Conservation (phyloP, 1,284 basidiomycete genomes). For the Ustilago esculenta region DNA sequence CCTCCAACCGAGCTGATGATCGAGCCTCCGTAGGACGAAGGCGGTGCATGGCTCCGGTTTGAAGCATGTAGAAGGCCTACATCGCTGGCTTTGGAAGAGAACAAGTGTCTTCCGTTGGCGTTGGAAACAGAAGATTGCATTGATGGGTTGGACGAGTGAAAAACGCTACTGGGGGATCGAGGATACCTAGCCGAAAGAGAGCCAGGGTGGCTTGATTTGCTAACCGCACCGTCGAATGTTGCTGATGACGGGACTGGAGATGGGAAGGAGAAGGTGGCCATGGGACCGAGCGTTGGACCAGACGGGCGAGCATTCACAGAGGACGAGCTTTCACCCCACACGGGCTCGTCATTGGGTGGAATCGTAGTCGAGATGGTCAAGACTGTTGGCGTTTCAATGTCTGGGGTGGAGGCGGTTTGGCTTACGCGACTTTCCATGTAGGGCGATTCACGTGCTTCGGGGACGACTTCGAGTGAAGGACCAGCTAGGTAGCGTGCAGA, state of each 20-base stretch:
- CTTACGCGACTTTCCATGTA: slow-evolving; percentile 24
- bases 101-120: slow-evolving; percentile 3
- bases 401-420: slow-evolving; percentile 18
- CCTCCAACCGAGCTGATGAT: slow-evolving; percentile 23
- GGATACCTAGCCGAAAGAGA: slow-evolving; percentile 14
- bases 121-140: slow-evolving; percentile 33
- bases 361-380: slow-evolving; percentile 28
- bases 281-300: slow-evolving; percentile 10
- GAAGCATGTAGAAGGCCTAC: slow-evolving; percentile 31
- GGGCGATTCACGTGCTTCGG: slow-evolving; percentile 33
- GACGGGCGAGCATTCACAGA: background rate
- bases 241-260: slow-evolving; percentile 11
- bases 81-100: slow-evolving; percentile 12
- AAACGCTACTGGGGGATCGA: slow-evolving; percentile 14
- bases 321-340: slow-evolving; percentile 38
- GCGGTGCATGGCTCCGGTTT: slow-evolving; percentile 32
- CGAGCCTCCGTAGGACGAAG: slow-evolving; percentile 42
- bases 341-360: slow-evolving; percentile 25
- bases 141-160: slow-evolving; percentile 31
- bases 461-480: slow-evolving; percentile 22
- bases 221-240: background rate
- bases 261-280: slow-evolving; percentile 35
- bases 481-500: slow-evolving; percentile 17
- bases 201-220: background rate
- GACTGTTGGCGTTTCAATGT: slow-evolving; percentile 1